Percentiles rank a stretch among this genome's conserved stretches.
These are phyloP conservation scores for Verticillium isaacii DNA, from an alignment of 2,329 filamentous ascomycete genomes.

Conservation along the genomic window DNA sequence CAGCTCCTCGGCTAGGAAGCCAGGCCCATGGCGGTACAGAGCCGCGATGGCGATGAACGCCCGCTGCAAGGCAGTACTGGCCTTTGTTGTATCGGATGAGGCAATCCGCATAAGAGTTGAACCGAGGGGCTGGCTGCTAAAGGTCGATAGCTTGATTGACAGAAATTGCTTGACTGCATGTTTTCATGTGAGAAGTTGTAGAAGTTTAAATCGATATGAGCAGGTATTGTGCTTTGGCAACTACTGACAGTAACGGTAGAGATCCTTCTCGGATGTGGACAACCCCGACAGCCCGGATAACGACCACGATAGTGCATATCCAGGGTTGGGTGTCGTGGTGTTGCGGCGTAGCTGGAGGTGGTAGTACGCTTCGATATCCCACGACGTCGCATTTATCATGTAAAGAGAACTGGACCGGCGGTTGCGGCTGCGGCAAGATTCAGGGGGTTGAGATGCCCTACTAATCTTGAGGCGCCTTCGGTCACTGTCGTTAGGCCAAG, in stretches of 20 bases:
- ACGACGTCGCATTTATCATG: constrained; percentile 16
- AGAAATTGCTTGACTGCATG: background rate
- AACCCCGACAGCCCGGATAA: background rate
- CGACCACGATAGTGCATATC: background rate
- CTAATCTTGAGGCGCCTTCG: constrained; percentile 16
- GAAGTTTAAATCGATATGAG: background rate
- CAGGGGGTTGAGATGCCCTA: background rate
- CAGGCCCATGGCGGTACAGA: constrained; percentile 16
- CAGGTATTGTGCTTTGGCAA: background rate
- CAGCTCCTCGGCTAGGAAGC: constrained; percentile 15
- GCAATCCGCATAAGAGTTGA: constrained; percentile 19
- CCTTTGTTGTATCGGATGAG: constrained; percentile 11
- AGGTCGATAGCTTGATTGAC: constrained; percentile 4
- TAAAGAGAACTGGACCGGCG: background rate
- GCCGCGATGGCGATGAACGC: constrained; percentile 20
- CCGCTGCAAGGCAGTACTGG: constrained; percentile 15
- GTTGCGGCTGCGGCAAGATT: background rate
- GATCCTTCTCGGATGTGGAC: background rate
- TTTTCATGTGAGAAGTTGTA: background rate
- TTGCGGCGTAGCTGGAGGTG: background rate
- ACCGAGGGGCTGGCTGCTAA: constrained; percentile 13
- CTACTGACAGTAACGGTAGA: constrained; percentile 9
- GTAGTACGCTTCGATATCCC: constrained; percentile 14
- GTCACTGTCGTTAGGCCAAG: constrained; percentile 21
- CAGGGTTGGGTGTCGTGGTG: background rate